Evolutionary conservation across 805 yeast species (phyloP), one percentile per base, ranked within the genome.

Genomic region (Trichomonascus vanleenenianus): DNA sequence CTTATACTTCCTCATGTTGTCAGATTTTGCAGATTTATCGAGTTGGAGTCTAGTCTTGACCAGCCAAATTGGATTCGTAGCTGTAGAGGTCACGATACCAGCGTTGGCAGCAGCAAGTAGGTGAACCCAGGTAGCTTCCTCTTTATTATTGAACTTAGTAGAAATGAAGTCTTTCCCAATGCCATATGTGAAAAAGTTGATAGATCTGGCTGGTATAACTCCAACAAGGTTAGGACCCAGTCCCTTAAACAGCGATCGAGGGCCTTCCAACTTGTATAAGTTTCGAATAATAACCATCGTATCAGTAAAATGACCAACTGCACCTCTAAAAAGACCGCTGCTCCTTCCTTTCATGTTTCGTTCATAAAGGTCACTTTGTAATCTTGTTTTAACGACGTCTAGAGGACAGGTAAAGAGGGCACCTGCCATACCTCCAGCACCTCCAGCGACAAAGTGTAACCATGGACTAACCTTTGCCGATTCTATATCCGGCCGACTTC

Each of bases 11-110:
- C 81, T 79, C 4, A 67, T 59, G 15, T 32, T 32, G 19, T 39
- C 19, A 2, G 75, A 73, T 43, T 63, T 67, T n/a, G 68, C 64
- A 33, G 64, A 52, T 60, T 82, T 84, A 63, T 93, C 98, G 43
- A 93, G 72, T 61, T 93, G 99, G 44, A 93, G 74, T 58, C 99
- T 74, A 0, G 99, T 93, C 66, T 93, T 93, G 49, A 93, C 81
- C 49, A 93, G 70, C 99, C 99, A 93, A 47, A 93, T 93, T 10
- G 99, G 99, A 62, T 93, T 93, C 0, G 99, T 93, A 11, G 88
- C 95, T 0, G 98, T 91, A 3, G 96, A 83, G 0, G 98, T 93
- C 14, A 83, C 91, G 60, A 91, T 71, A 3, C 99, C 98, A 0
- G 99, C 99, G 56, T 75, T 74, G 0, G 89, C 79, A 4, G 97